Evolutionary conservation across 2,329 filamentous ascomycete genomes (phyloP), one percentile per base, ranked within the genome.

Genomic region (Phialophora expanda): DNA sequence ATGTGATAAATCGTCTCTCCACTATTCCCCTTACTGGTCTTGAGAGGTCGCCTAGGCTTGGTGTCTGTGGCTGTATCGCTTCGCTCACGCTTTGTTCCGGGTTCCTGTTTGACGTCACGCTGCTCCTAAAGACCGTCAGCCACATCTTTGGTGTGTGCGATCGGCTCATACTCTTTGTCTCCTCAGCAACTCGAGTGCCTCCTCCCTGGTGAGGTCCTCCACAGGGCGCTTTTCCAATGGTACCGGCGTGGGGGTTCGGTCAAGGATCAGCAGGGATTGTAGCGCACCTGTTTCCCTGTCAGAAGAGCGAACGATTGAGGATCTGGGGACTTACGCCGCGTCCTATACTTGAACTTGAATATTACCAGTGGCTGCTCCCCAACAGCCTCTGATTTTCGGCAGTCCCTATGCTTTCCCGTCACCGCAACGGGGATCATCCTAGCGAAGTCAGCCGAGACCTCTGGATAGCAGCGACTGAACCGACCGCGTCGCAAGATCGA

Each of bases 261-360:
- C 62, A 9, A 79, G 73, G 38, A 80, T 67, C 4, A 73, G 50
- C 2, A 79, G 71, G 1, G 73, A 69, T 63, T 78, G 72, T 0
- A 80, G 70, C 20, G 71, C 66, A 14, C 66, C 74, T 74, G 30
- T 41, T 9, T 28, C 26, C 34, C 28, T 2, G 41, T 26, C 53
- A 62, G 56, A 44, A 61, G 11, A 66, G 50, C 22, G n/a, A 26
- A 22, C 56, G 7, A 46, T 24, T 20, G 12, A 20, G 55, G 53
- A 58, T 0, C 46, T 30, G 22, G 61, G 53, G 6, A 66, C 67
- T 67, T 53, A 70, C 66, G 56, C 48, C n/a, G 28, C 1, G 73
- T 74, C 3, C 73, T 67, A 63, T 76, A 76, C 34, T 71, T 72
- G 65, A 76, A 75, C 14, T 51, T 68, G 64, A 75, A 74, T 1